Evolutionary conservation across 441 rosid genomes (phyloP), one percentile per base, ranked within the genome.

Genomic region (Raphanus hybrid): DNA sequence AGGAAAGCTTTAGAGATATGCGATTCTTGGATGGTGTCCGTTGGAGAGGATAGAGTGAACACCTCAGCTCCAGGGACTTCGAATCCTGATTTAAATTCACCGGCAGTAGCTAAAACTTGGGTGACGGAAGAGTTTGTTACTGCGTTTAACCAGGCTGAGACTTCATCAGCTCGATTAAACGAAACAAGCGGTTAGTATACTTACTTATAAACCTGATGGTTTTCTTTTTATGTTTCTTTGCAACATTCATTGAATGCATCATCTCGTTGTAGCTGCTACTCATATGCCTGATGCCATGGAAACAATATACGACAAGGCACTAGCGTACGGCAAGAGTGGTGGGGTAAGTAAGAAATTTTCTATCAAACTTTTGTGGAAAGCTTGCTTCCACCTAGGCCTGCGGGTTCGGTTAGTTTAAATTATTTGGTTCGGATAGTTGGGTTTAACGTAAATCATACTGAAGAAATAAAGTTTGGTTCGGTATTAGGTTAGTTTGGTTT

Each of bases 211-310:
- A 29, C 34, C 4, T 29, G 34, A 29, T 29, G 6, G 4, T 29
- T 29, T 5, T 29, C 34, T 29, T 29, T 29, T 29, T 11, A 35
- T 35, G 9, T 6, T 35, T 35, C 39, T 35, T 35, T 35, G 64
- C 58, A 39, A 35, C 39, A 68, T 67, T 54, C 64, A 23, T 32
- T 78, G 5, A 76, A 66, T 41, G 45, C 2, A 58, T 54, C 71
- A 3, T 3, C 34, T 71, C 35, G 18, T 41, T 78, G 74, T 87
- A 89, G 96, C 87, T 70, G 71, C 85, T 68, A 83, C 87, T 48
- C 85, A 88, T 80, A 89, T 92, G 93, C 96, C 96, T 45, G 92
- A 92, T 73, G 93, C 94, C 60, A 91, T 91, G 93, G 93, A 91
- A 68, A 82, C 83, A 63, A 83, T 89, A 78, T 89, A 87, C 76